These are phyloP conservation scores for Zizania palustris DNA, from an alignment of 202 grass and related monocot species.

Conservation along the genomic window DNA sequence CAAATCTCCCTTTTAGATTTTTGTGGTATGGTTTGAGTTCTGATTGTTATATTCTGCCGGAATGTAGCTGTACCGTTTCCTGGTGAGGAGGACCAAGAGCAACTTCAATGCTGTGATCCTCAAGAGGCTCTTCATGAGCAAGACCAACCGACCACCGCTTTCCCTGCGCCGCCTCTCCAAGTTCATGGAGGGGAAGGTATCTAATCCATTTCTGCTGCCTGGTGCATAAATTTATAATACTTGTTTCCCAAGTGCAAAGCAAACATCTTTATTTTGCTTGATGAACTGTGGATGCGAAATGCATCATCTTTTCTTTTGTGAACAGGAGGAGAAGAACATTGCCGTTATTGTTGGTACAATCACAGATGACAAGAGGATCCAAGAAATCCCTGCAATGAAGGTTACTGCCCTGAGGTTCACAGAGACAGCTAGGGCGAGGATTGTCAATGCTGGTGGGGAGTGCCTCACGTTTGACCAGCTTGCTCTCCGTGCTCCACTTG, in stretches of 20 bases:
- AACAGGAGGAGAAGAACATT: conserved; percentile 64
- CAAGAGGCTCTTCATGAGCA: conserved; percentile 95
- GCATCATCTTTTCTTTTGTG: not conserved
- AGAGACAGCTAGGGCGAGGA: conserved; percentile 81
- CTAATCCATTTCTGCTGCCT: not conserved
- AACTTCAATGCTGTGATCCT: conserved; percentile 79
- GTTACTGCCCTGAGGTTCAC: conserved; percentile 88
- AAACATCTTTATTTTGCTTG: not conserved
- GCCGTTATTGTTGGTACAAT: conserved; percentile 85
- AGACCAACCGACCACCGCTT: conserved; percentile 71
- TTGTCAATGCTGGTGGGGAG: conserved; percentile 81
- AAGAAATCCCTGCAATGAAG: conserved; percentile 80
- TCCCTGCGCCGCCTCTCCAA: conserved; percentile 63
- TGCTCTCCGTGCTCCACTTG: conserved; percentile 73
- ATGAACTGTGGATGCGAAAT: not conserved
- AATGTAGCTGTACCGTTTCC: conserved; percentile 73
- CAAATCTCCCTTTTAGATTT: not conserved
- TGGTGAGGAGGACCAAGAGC: conserved; percentile 80
- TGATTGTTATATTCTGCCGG: not conserved
- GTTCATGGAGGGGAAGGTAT: conserved; percentile 69
- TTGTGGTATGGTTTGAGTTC: not conserved
- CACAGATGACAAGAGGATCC: conserved; percentile 90
- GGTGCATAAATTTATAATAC: not conserved
- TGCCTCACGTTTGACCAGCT: conserved; percentile 93
- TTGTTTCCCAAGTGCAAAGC: not conserved